phyloP scores from a whole-genome alignment of 2,329 filamentous ascomycete genomes.

The Ilyonectria sp. region DNA sequence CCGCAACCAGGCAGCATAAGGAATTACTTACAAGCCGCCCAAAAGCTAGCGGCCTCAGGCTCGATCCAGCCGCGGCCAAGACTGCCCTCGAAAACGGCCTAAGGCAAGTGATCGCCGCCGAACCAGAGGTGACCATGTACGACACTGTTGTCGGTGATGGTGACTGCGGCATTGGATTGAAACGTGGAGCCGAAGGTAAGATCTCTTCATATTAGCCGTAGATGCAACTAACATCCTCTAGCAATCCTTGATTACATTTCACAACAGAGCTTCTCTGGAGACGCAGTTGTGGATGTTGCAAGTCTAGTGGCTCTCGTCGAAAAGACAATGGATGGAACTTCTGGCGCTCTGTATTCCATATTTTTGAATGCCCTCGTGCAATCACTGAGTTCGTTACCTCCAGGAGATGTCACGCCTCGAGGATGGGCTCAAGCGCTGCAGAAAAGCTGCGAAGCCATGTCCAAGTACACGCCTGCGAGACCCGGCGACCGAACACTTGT shows the following conservation, averaged over 20 bases:
- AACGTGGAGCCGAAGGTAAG: constrained; percentile 11
- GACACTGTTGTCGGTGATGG: constrained; percentile 26
- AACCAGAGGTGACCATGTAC: constrained; percentile 8
- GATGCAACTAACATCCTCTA: neutral
- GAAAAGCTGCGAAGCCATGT: constrained; percentile 61
- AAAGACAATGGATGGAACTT: constrained; percentile 77
- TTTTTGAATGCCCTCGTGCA: constrained; percentile 79
- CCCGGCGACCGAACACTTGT: constrained; percentile 81
- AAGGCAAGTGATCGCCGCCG: constrained; percentile 1
- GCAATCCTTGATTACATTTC: neutral
- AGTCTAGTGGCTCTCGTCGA: neutral
- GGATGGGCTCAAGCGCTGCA: constrained; percentile 55
- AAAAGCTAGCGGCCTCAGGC: no score
- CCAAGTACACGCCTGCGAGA: constrained; percentile 72
- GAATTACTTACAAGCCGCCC: no score
- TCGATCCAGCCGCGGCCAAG: no score
- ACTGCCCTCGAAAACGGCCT: no score
- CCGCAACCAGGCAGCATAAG: no score
- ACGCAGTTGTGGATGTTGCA: no score
- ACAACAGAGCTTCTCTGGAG: no score
- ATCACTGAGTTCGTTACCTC: constrained; percentile 9
- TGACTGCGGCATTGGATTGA: constrained; percentile 23
- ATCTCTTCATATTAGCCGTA: neutral
- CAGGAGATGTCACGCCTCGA: no score
- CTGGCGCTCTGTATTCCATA: constrained; percentile 81